Evolutionary conservation across 345 rosid species (phyloP), one percentile per base, ranked within the genome.

Genomic region (Pistacia atlantica): DNA sequence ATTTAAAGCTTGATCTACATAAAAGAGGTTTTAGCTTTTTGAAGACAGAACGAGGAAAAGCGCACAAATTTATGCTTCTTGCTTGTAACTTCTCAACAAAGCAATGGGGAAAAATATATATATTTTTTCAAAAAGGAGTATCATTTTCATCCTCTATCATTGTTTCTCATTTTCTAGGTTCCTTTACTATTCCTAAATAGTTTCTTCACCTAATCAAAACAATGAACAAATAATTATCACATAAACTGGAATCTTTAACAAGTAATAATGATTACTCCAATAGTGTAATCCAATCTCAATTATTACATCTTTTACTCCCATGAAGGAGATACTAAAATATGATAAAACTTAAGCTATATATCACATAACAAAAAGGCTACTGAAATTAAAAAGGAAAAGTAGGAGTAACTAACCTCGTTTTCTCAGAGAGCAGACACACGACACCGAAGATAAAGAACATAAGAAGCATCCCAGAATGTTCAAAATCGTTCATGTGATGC

Each of bases 401-500:
- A 37, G 73, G 83, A 72, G 10, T 20, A 37, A 75, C 84, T 33
- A 58, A 95, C 99, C 97, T 93, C 7, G 93, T 89, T 83, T 87
- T 92, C 83, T 89, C 92, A 0, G 99, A 92, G 66, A 95, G 79
- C 84, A 95, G 69, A 68, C 87, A 22, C 42, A 92, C 79, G 55
- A 87, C 80, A 45, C 99, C 98, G 14, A 95, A 90, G 67, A 93
- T 70, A 63, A 95, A 90, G 86, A 95, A 93, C 99, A 95, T 95
- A 49, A 95, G 88, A 82, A 95, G 98, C 99, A 95, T 95, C 70
- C 97, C 99, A 0, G 96, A 85, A 67, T 95, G 99, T 86, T 95
- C 99, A 11, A 95, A 95, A 85, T 95, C 92, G 66, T 95, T 95
- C 93, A 95, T 86, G 83, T 95, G 98, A 11, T 85, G 78, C 14